phyloP scores from a whole-genome alignment of 2,329 filamentous ascomycete species.

The Fonsecaea multimorphosa region DNA sequence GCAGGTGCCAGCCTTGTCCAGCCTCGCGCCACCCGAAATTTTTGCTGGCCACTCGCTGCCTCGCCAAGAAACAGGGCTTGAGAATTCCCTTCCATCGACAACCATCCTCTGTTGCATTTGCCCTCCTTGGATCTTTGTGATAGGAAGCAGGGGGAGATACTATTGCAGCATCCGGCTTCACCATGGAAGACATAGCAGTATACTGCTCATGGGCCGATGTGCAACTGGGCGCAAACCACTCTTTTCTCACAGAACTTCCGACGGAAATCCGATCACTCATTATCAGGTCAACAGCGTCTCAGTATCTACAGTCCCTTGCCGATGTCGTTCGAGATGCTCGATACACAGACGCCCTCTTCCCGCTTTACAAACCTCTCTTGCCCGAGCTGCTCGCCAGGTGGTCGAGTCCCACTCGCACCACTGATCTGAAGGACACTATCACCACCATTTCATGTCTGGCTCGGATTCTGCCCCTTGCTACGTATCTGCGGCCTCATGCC shows the following conservation, averaged over 20 bases:
- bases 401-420: slow-evolving; percentile 52
- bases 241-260: slow-evolving; percentile 67
- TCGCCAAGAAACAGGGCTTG: slow-evolving; percentile 11
- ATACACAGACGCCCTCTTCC: slow-evolving; percentile 75
- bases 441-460: slow-evolving; percentile 44
- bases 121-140: background rate
- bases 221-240: slow-evolving; percentile 56
- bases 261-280: slow-evolving; percentile 72
- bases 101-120: background rate
- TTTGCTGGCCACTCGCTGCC: slow-evolving; percentile 7
- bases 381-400: slow-evolving; percentile 84
- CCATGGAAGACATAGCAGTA: slow-evolving; percentile 43
- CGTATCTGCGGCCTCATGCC: slow-evolving; percentile 33
- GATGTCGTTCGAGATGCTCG: slow-evolving; percentile 70
- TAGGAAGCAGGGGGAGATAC: background rate
- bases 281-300: slow-evolving; percentile 65
- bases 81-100: slow-evolving; percentile 2
- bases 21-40: slow-evolving; percentile 21
- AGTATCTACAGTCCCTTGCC: slow-evolving; percentile 74
- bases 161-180: background rate
- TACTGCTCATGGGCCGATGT: slow-evolving; percentile 42
- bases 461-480: slow-evolving; percentile 35
- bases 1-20: slow-evolving; percentile 10
- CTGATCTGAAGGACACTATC: slow-evolving; percentile 39
- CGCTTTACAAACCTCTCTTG: slow-evolving; percentile 75